phyloP scores from a whole-genome alignment of 495 filamentous ascomycete genomes.

The Aspergillus incahuasiensis region DNA sequence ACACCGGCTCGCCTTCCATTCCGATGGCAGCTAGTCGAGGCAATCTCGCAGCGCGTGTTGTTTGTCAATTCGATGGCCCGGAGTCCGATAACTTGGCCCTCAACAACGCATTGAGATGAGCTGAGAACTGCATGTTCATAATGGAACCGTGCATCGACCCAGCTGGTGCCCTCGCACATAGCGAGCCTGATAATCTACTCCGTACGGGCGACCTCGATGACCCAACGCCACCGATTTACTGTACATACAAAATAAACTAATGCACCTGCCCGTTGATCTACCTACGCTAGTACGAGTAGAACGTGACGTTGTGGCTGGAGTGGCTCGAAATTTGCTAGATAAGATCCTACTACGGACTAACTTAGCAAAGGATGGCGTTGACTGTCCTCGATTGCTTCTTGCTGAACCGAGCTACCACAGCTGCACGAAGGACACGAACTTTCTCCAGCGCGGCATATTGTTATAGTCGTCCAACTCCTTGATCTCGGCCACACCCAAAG shows the following conservation, averaged over 20 bases:
- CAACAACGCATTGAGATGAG: too few species aligned
- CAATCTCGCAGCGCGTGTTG: background rate
- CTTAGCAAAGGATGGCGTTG: too few species aligned
- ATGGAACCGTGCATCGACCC: background rate
- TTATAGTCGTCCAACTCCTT: slow-evolving; percentile 19
- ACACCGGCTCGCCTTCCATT: background rate
- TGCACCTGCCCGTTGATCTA: background rate
- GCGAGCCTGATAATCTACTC: too few species aligned
- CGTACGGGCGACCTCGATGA: too few species aligned
- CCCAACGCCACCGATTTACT: background rate
- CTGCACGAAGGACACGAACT: slow-evolving; percentile 18
- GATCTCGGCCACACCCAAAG: slow-evolving; percentile 14
- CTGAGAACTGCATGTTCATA: background rate
- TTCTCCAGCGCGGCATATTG: slow-evolving; percentile 11
- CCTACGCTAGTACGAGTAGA: background rate
- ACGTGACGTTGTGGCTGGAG: background rate
- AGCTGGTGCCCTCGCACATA: too few species aligned
- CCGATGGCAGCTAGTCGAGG: background rate
- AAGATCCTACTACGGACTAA: background rate
- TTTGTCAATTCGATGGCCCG: background rate
- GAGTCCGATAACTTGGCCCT: background rate
- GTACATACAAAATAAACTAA: background rate
- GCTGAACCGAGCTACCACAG: slow-evolving; percentile 10
- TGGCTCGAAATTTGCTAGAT: background rate
- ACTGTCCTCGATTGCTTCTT: background rate